These are phyloP conservation scores for Bisporella sp. DNA, from an alignment of 2,329 filamentous ascomycete species.

Conservation along the genomic window DNA sequence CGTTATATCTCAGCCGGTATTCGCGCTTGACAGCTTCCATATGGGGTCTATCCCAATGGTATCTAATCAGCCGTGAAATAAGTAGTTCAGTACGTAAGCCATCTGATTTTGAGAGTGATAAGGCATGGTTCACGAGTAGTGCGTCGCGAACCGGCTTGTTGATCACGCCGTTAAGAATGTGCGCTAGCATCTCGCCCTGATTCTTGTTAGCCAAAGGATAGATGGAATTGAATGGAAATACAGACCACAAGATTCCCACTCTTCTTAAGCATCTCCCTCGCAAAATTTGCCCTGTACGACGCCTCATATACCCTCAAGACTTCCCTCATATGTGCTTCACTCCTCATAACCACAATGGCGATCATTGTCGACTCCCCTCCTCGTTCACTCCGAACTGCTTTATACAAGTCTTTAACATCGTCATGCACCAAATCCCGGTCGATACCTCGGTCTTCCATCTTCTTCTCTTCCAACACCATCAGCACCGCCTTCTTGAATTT, in stretches of 20 bases:
- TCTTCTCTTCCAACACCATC: constrained; percentile 70
- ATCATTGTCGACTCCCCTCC: constrained; percentile 88
- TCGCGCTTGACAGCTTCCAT: constrained; percentile 72
- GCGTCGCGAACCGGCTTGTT: constrained; percentile 93
- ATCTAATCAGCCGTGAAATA: constrained; percentile 77
- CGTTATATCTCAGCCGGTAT: constrained; percentile 70
- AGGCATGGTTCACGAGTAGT: constrained; percentile 82
- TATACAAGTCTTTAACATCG: constrained; percentile 67
- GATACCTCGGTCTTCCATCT: constrained; percentile 63
- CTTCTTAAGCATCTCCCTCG: constrained; percentile 78
- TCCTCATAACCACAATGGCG: constrained; percentile 71
- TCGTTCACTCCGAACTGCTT: constrained; percentile 61
- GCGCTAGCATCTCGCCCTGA: constrained; percentile 87
- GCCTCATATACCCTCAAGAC: constrained; percentile 72
- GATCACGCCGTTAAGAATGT: constrained; percentile 94
- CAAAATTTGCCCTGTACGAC: constrained; percentile 73
- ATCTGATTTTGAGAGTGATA: constrained; percentile 61
- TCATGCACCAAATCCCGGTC: constrained; percentile 49
- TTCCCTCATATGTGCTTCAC: constrained; percentile 75
- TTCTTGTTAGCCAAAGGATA: background rate
- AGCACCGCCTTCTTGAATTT: constrained; percentile 91
- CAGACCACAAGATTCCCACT: constrained; percentile 88
- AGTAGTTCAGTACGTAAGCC: constrained; percentile 75
- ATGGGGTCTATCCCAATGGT: constrained; percentile 88
- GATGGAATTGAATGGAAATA: constrained; percentile 22